Percentiles rank a stretch among this genome's conserved stretches.
These are phyloP conservation scores for Penicillium italicum DNA, from an alignment of 2,329 filamentous ascomycete genomes.

Conservation along the genomic window DNA sequence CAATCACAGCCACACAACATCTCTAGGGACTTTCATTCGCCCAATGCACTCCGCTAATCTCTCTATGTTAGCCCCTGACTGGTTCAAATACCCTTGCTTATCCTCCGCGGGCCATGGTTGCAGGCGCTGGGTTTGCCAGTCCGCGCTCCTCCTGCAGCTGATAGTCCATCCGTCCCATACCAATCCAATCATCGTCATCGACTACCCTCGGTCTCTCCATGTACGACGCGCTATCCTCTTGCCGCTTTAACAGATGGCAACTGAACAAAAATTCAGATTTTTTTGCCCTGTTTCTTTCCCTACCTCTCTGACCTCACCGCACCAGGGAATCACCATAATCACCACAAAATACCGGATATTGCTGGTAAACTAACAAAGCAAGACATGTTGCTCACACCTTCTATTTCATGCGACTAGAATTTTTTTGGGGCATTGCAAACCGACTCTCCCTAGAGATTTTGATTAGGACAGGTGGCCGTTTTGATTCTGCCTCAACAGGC, in stretches of 20 bases:
- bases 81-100: constrained; percentile 26
- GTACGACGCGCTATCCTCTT: constrained; percentile 29
- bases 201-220: constrained; percentile 26
- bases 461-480: constrained; percentile 24
- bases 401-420: not conserved
- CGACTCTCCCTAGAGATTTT: constrained; percentile 2
- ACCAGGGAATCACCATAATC: not conserved
- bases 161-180: constrained; percentile 20
- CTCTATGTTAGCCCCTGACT: constrained; percentile 11
- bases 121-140: constrained; percentile 28
- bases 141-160: constrained; percentile 30
- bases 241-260: constrained; percentile 36
- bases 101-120: constrained; percentile 27
- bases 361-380: not conserved
- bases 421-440: not conserved
- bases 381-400: not conserved
- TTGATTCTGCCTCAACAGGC: constrained; percentile 11
- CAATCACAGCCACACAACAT: not conserved
- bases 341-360: not conserved
- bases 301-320: constrained; percentile 10
- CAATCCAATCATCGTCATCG: constrained; percentile 28
- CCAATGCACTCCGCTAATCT: not conserved
- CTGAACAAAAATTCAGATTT: constrained; percentile 34
- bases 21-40: not conserved
- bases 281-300: constrained; percentile 17